Percentiles rank a stretch among this genome's conserved stretches.
phyloP scores from a whole-genome alignment of 352 stramenopile species.

The Phytophthora lateralis region DNA sequence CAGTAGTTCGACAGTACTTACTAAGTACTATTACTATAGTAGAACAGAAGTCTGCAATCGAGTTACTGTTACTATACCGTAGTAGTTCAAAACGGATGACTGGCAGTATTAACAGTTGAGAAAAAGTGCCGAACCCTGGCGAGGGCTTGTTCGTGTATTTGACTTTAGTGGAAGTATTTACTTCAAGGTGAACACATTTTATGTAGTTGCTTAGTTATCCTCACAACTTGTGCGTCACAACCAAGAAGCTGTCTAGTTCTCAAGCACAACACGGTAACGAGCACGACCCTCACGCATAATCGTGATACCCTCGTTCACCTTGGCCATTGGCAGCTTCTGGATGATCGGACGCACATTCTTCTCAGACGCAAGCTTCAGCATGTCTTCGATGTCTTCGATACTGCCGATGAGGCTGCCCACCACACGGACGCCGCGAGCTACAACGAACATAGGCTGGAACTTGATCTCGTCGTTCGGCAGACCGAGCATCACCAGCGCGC shows the following conservation, averaged over 20 bases:
- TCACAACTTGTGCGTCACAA: not conserved
- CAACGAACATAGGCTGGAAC: slow-evolving; percentile 58
- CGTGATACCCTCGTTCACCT: slow-evolving; percentile 49
- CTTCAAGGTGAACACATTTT: slow-evolving; percentile 1
- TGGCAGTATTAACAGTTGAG: no score
- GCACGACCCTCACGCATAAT: slow-evolving; percentile 44
- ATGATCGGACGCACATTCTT: slow-evolving; percentile 65
- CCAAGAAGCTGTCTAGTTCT: slow-evolving; percentile 26
- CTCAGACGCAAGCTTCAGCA: slow-evolving; percentile 81
- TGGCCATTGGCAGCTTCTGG: slow-evolving; percentile 50
- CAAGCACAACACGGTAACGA: slow-evolving; percentile 56
- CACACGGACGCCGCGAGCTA: slow-evolving; percentile 52
- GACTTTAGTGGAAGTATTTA: no score
- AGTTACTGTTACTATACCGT: no score
- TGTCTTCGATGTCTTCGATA: slow-evolving; percentile 83
- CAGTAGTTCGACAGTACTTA: no score
- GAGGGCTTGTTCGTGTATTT: no score
- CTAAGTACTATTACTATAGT: no score
- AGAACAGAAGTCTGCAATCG: no score
- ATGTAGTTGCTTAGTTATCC: slow-evolving; percentile 1
- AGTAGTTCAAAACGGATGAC: no score
- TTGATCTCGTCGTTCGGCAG: slow-evolving; percentile 66
- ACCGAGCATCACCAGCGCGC: slow-evolving; percentile 73
- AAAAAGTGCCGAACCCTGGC: no score
- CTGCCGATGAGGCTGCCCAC: slow-evolving; percentile 85